Conservation (phyloP, 129 eudicot species). For the Tanacetum coccineum region DNA sequence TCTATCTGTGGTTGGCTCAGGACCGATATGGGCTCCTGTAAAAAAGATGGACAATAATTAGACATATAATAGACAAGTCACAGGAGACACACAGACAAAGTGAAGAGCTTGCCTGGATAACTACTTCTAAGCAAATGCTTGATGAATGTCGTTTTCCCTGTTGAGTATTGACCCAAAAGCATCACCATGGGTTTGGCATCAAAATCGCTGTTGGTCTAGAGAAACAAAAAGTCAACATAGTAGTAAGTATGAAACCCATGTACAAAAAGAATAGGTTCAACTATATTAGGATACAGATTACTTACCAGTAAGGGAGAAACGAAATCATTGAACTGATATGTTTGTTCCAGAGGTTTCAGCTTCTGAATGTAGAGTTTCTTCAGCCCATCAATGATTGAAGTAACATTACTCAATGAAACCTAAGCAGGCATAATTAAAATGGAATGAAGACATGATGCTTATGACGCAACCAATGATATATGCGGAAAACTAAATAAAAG, state of each 20-base stretch:
- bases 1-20: constrained; percentile 98
- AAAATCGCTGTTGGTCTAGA: constrained; percentile 86
- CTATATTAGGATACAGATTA: background rate
- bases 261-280: background rate
- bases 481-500: background rate
- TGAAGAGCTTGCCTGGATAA: constrained; percentile 65
- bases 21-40: constrained; percentile 98
- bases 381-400: constrained; percentile 80
- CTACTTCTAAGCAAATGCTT: constrained; percentile 72
- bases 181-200: constrained; percentile 99
- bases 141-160: constrained; percentile 91
- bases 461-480: background rate
- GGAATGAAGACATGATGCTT: constrained; percentile 9
- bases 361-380: constrained; percentile 76
- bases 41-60: background rate
- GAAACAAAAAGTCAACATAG: constrained; percentile 15
- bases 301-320: constrained; percentile 79
- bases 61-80: background rate
- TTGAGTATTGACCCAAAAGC: constrained; percentile 98
- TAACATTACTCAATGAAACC: constrained; percentile 63
- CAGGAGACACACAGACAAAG: background rate
- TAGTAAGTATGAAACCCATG: constrained; percentile 9
- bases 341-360: constrained; percentile 73
- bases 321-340: constrained; percentile 75
- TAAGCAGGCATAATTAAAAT: constrained; percentile 26